These are phyloP conservation scores for Boletus rufocinnamomeus DNA, from an alignment of 768 basidiomycete genomes.

Conservation along the genomic window DNA sequence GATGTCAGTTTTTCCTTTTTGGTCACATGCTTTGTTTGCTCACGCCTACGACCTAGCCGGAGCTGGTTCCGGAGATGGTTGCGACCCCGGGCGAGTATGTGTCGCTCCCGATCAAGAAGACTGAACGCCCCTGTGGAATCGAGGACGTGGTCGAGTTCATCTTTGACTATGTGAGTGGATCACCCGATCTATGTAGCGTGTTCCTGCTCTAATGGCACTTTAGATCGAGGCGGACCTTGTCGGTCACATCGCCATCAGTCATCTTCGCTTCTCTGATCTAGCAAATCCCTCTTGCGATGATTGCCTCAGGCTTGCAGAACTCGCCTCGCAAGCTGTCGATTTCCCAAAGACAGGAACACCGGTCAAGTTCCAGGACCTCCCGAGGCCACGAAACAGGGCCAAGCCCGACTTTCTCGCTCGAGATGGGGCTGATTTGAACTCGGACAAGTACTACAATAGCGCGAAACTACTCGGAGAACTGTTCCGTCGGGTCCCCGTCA, in stretches of 20 bases:
- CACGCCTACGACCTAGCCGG: too few species aligned
- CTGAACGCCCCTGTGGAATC: slow-evolving; percentile 37
- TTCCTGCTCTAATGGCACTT: neutral
- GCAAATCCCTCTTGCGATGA: slow-evolving; percentile 35
- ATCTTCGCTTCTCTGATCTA: slow-evolving; percentile 47
- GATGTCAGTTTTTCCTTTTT: slow-evolving; percentile 34
- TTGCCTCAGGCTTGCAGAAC: slow-evolving; percentile 45
- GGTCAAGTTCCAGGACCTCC: slow-evolving; percentile 39
- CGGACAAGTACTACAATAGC: slow-evolving; percentile 41
- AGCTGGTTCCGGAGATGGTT: slow-evolving; percentile 30
- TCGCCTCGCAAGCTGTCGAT: slow-evolving; percentile 51
- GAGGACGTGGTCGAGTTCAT: slow-evolving; percentile 50
- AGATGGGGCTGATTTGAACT: slow-evolving; percentile 36
- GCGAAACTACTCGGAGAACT: slow-evolving; percentile 44
- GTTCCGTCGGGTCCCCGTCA: slow-evolving; percentile 45
- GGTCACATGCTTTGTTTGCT: slow-evolving; percentile 10
- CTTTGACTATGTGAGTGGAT: slow-evolving; percentile 44
- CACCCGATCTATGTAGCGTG: neutral
- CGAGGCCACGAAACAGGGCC: slow-evolving; percentile 24
- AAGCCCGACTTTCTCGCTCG: slow-evolving; percentile 49
- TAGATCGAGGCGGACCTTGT: slow-evolving; percentile 43
- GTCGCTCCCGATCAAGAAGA: slow-evolving; percentile 37
- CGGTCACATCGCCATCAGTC: slow-evolving; percentile 44
- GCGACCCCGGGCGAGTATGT: slow-evolving; percentile 42
- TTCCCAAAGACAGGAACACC: slow-evolving; percentile 48